Conservation (phyloP, 2,329 filamentous ascomycete species). For the Exophiala mesophila region DNA sequence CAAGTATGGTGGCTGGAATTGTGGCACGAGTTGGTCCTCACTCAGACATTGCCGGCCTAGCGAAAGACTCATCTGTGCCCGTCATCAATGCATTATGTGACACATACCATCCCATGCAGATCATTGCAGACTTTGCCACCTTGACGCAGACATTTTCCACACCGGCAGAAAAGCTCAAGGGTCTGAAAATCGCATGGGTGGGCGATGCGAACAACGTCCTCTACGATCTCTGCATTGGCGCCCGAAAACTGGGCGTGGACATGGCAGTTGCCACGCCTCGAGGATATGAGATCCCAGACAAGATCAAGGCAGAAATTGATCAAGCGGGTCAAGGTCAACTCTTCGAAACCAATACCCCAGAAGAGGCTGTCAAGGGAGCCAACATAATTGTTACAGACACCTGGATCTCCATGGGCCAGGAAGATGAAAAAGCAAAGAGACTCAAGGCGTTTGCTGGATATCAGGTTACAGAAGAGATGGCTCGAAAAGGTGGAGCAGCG, state of each 20-base stretch:
- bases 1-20: constrained; percentile 84
- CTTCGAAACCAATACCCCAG: constrained; percentile 70
- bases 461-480: constrained; percentile 84
- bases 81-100: constrained; percentile 87
- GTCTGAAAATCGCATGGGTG: constrained; percentile 90
- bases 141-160: constrained; percentile 69
- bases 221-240: constrained; percentile 85
- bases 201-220: constrained; percentile 97
- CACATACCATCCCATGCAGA: constrained; percentile 89
- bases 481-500: constrained; percentile 78
- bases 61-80: constrained; percentile 68
- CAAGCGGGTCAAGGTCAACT: constrained; percentile 60
- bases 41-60: constrained; percentile 66
- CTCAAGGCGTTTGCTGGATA: constrained; percentile 81
- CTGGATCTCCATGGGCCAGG: constrained; percentile 98
- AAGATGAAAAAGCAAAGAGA: constrained; percentile 72
- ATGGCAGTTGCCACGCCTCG: constrained; percentile 80
- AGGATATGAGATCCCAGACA: constrained; percentile 73
- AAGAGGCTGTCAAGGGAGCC: constrained; percentile 78
- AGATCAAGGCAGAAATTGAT: constrained; percentile 69
- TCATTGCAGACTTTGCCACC: constrained; percentile 88
- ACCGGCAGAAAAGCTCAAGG: constrained; percentile 59
- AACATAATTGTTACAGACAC: constrained; percentile 94
- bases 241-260: constrained; percentile 79
- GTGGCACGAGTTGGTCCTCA: constrained; percentile 74